phyloP scores from a whole-genome alignment of 2,329 filamentous ascomycete genomes.

The Fusarium udum region DNA sequence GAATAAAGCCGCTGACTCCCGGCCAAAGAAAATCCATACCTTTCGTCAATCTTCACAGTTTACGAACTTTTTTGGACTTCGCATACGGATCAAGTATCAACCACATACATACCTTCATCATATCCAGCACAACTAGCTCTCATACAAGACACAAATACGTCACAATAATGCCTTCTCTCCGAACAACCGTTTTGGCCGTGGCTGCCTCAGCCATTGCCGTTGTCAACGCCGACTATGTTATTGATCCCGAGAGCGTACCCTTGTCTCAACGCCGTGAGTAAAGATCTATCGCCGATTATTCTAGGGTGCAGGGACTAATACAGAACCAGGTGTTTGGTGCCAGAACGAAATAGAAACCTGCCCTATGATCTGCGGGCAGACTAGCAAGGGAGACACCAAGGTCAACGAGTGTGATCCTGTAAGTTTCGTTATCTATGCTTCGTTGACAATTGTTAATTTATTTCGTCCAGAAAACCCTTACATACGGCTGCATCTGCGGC shows the following conservation, averaged over 20 bases:
- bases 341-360: conserved; percentile 68
- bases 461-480: conserved; percentile 61
- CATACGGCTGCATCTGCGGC: conserved; percentile 78
- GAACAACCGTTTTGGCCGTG: conserved; percentile 62
- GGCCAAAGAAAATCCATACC: conserved; percentile 5
- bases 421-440: conserved; percentile 43
- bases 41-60: conserved; percentile 15
- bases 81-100: not conserved
- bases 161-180: conserved; percentile 64
- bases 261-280: conserved; percentile 61
- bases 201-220: conserved; percentile 61
- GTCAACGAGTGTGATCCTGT: conserved; percentile 76
- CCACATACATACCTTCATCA: conserved; percentile 8
- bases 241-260: conserved; percentile 70
- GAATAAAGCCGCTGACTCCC: conserved; percentile 26
- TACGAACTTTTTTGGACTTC: conserved; percentile 17
- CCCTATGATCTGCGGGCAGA: conserved; percentile 76
- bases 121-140: conserved; percentile 7
- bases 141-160: conserved; percentile 4
- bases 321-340: conserved; percentile 69
- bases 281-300: not conserved
- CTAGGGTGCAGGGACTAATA: conserved; percentile 32
- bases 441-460: not conserved
- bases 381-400: conserved; percentile 58
- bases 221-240: conserved; percentile 66